These are phyloP conservation scores for Xylariaceae sp. DNA, from an alignment of 2,329 filamentous ascomycete species.

Conservation along the genomic window DNA sequence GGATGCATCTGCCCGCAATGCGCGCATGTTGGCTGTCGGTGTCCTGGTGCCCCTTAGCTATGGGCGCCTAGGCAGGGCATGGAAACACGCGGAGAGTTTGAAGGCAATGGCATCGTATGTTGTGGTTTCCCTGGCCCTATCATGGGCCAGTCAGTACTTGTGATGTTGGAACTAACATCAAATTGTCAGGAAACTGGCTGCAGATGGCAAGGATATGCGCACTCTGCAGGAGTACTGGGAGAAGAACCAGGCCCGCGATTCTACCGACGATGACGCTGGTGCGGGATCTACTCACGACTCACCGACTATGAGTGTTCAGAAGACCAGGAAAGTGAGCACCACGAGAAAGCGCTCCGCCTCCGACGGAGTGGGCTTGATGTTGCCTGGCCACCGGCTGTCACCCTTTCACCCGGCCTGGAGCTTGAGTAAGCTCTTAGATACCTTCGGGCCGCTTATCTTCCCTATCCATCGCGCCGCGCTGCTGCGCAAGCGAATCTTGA, in stretches of 20 bases:
- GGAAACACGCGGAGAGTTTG: constrained; percentile 76
- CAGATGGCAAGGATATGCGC: constrained; percentile 57
- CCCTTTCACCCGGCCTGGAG: constrained; percentile 83
- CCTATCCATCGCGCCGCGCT: constrained; percentile 84
- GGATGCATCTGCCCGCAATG: constrained; percentile 72
- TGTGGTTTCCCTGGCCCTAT: neutral
- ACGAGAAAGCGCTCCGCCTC: constrained; percentile 55
- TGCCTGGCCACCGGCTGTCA: constrained; percentile 62
- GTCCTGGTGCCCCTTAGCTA: constrained; percentile 80
- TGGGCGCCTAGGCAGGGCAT: constrained; percentile 79
- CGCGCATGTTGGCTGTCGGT: constrained; percentile 88
- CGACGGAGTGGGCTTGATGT: constrained; percentile 54
- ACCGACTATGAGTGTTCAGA: constrained; percentile 47
- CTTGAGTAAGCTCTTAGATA: constrained; percentile 68
- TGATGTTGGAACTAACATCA: constrained; percentile 5
- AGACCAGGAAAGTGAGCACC: constrained; percentile 34
- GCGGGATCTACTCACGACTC: constrained; percentile 23
- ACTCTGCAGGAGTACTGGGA: constrained; percentile 79
- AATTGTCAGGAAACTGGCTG: constrained; percentile 51
- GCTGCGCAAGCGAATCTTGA: constrained; percentile 78
- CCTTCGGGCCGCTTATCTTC: constrained; percentile 87
- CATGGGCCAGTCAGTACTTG: neutral
- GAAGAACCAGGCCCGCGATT: constrained; percentile 44
- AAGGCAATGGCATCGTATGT: constrained; percentile 67
- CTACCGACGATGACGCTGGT: constrained; percentile 33